These are phyloP conservation scores for Taphrina communis DNA, from an alignment of 1,139 yeast species.

Conservation along the genomic window DNA sequence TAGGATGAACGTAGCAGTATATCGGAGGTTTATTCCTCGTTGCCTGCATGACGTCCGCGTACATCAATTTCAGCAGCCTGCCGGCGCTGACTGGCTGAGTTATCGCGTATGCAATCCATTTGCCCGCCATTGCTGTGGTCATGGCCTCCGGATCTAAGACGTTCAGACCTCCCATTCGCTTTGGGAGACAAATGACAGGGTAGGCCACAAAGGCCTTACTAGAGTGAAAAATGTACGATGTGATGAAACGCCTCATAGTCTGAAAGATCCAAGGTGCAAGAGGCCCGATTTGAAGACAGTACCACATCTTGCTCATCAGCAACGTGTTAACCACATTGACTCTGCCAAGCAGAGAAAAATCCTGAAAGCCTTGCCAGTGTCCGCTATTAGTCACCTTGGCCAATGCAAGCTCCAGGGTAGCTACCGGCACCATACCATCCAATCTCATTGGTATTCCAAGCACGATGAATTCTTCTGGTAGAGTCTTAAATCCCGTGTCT, in stretches of 20 bases:
- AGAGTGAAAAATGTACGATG: neutral
- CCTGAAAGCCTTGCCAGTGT: conserved; percentile 9
- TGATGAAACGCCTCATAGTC: neutral
- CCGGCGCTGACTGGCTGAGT: neutral
- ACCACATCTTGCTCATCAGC: conserved; percentile 21
- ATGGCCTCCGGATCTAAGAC: conserved; percentile 7
- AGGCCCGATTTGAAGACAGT: conserved; percentile 13
- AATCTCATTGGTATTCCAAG: conserved; percentile 12
- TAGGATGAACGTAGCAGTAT: neutral
- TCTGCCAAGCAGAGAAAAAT: neutral
- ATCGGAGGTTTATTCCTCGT: neutral
- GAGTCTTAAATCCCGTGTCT: neutral
- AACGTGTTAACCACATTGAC: conserved; percentile 3
- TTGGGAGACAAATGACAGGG: neutral
- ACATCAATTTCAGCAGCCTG: neutral
- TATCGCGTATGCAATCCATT: conserved; percentile 11
- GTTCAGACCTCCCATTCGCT: conserved; percentile 9
- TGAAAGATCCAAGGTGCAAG: conserved; percentile 1
- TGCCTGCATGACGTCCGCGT: neutral
- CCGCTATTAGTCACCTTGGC: conserved; percentile 7
- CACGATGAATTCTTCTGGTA: conserved; percentile 6
- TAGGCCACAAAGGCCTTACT: neutral
- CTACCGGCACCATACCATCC: conserved; percentile 1
- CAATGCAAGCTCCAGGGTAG: neutral
- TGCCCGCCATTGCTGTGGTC: conserved; percentile 17